Evolutionary conservation across 1,284 basidiomycete genomes (phyloP), one percentile per base, ranked within the genome.

Genomic region (Pseudozyma hubeiensis): DNA sequence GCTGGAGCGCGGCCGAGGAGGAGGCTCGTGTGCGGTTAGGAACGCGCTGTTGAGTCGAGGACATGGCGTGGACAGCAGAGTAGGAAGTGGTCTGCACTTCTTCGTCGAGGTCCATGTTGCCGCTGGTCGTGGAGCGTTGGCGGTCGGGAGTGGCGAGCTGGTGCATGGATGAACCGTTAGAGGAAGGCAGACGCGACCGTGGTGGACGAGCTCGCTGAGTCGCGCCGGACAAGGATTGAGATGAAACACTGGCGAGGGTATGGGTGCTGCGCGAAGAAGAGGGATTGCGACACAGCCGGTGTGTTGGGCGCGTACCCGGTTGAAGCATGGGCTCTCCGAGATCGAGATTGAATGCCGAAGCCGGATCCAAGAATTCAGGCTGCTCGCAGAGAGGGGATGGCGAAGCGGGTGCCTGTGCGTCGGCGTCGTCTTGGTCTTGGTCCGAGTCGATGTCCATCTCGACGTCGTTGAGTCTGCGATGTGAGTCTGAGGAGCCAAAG

Each of bases 361-460:
- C 40, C 16, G 58, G 51, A 44, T 67, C 61, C 45, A 57, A 37
- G 31, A 51, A 63, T 24, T 62, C 56, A 13, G 64, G 49, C 34
- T 60, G 63, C 24, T 77, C 71, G 34, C 64, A 67, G 14, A 75
- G 43, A 2, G 78, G 78, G 4, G 75, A 71, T 14, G 78, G 78
- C 11, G 72, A 75, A 19, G 75, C 64, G 14, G 73, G 75, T 4
- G 78, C 63, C 17, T 52, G 57, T 11, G 53, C 54, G 17, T 71
- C 53, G 13, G 40, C 50, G 24, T 75, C 72, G 9, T 57, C 64
- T 17, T 75, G 45, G 30, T 78, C 76, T 13, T 68, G 41, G 33
- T 78, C 73, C 34, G 72, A 65, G 30, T 73, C 71, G 19, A 75
- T 37, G 44, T 75, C 73, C 65, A 75, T 70, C n/a, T 71, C 74